phyloP scores from a whole-genome alignment of 1,284 basidiomycete species.

The Pisolithus thermaeus region DNA sequence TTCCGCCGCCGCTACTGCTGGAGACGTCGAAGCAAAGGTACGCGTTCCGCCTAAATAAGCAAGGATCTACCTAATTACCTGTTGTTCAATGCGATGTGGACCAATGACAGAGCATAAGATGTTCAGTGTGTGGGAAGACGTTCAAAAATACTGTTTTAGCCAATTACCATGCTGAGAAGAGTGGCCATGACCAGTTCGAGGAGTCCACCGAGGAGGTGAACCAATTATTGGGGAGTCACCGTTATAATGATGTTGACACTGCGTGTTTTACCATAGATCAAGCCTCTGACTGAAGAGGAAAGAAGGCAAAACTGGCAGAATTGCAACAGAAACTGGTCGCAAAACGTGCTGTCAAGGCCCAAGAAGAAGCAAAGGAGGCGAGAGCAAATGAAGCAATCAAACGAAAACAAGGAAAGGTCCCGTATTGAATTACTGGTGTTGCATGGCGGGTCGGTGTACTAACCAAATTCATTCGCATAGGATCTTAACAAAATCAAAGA shows the following conservation, averaged over 20 bases:
- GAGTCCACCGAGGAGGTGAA: constrained; percentile 90
- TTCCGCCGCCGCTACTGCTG: constrained; percentile 14
- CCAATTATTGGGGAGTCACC: not conserved
- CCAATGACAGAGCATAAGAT: constrained; percentile 64
- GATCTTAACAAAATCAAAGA: constrained; percentile 72
- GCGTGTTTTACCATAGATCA: constrained; percentile 47
- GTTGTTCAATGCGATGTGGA: not conserved
- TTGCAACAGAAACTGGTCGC: constrained; percentile 71
- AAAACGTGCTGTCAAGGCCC: constrained; percentile 67
- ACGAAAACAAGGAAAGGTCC: constrained; percentile 79
- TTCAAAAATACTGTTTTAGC: constrained; percentile 88
- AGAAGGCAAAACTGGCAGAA: constrained; percentile 78
- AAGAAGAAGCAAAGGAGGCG: constrained; percentile 65
- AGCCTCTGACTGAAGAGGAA: constrained; percentile 93
- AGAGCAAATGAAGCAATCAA: constrained; percentile 77
- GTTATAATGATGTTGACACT: not conserved
- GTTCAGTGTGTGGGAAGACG: constrained; percentile 75
- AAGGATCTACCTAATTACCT: not conserved
- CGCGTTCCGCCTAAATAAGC: constrained; percentile 3
- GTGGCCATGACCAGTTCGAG: constrained; percentile 91
- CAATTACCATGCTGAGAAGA: constrained; percentile 93
- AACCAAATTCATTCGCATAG: constrained; percentile 29
- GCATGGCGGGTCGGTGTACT: not conserved
- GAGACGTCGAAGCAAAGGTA: constrained; percentile 59
- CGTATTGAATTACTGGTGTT: constrained; percentile 9